Conservation (phyloP, 345 rosid genomes). For the Citrus medica region DNA sequence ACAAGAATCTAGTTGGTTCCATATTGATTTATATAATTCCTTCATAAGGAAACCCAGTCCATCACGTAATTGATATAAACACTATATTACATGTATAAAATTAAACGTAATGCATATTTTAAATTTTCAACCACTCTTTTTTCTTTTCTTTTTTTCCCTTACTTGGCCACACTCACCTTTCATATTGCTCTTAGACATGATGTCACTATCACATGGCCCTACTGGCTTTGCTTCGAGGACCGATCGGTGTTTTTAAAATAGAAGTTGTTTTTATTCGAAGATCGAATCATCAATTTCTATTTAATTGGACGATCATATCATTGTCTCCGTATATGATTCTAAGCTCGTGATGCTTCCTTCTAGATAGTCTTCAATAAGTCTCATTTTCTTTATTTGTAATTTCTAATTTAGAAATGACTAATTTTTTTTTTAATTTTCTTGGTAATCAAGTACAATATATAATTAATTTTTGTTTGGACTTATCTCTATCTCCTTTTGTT, state of each 20-base stretch:
- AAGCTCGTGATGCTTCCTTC: not conserved
- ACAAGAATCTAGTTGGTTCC: not conserved
- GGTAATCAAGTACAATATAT: too few relatives aligned
- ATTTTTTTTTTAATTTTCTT: too few relatives aligned
- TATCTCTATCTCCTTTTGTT: not conserved
- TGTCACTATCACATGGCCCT: not conserved
- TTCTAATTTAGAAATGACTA: too few relatives aligned
- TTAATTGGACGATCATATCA: not conserved
- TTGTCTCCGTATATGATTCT: not conserved
- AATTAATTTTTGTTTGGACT: too few relatives aligned
- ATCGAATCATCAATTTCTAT: not conserved
- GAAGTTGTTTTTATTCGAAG: conserved; percentile 1
- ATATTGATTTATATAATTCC: not conserved
- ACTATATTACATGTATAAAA: too few relatives aligned
- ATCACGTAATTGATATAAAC: not conserved
- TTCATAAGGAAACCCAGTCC: not conserved
- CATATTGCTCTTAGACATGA: too few relatives aligned
- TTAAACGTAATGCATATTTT: too few relatives aligned
- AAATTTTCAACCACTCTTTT: not conserved
- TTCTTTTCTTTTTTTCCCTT: too few relatives aligned
- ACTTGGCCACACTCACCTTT: not conserved
- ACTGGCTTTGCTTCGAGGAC: not conserved
- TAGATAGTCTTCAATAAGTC: not conserved
- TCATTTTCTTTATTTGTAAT: too few relatives aligned
- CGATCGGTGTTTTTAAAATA: not conserved